phyloP scores from a whole-genome alignment of 2,329 filamentous ascomycete genomes.

The Fusarium sp. region DNA sequence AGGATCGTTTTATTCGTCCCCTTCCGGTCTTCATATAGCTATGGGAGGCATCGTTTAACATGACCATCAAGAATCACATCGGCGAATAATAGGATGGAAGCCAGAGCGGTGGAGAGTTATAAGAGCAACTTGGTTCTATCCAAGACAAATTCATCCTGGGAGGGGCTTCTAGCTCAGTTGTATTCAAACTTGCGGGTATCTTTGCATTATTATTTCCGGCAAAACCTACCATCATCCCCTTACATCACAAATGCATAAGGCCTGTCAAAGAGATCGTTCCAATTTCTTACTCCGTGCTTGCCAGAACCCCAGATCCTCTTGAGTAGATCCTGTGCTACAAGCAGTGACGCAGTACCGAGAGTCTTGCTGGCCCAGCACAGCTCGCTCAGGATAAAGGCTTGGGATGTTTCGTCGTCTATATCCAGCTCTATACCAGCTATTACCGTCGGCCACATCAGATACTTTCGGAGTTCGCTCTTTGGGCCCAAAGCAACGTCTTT shows the following conservation, averaged over 20 bases:
- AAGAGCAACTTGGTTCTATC: not conserved
- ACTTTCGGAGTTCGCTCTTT: conserved; percentile 20
- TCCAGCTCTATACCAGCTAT: conserved; percentile 38
- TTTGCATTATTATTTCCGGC: too few relatives aligned
- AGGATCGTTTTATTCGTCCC: not conserved
- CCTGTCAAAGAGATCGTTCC: not conserved
- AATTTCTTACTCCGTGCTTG: too few relatives aligned
- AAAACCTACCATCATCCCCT: too few relatives aligned
- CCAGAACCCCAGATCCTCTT: conserved; percentile 24
- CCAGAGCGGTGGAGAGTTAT: not conserved
- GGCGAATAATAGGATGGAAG: not conserved
- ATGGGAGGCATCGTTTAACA: not conserved
- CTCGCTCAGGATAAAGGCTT: conserved; percentile 23
- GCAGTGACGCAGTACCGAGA: conserved; percentile 30
- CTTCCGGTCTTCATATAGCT: not conserved
- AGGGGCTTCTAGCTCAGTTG: not conserved
- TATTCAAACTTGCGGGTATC: not conserved
- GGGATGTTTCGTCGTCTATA: conserved; percentile 9
- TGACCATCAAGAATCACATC: not conserved
- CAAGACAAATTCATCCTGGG: not conserved
- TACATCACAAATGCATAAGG: not conserved
- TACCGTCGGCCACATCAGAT: conserved; percentile 41
- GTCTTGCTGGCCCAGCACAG: conserved; percentile 29
- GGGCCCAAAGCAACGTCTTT: conserved; percentile 2
- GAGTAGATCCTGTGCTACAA: conserved; percentile 31